Percentiles rank a stretch among this genome's conserved stretches.
Conservation (phyloP, 805 yeast species). For the Saccharomyces kudriavzevii region DNA sequence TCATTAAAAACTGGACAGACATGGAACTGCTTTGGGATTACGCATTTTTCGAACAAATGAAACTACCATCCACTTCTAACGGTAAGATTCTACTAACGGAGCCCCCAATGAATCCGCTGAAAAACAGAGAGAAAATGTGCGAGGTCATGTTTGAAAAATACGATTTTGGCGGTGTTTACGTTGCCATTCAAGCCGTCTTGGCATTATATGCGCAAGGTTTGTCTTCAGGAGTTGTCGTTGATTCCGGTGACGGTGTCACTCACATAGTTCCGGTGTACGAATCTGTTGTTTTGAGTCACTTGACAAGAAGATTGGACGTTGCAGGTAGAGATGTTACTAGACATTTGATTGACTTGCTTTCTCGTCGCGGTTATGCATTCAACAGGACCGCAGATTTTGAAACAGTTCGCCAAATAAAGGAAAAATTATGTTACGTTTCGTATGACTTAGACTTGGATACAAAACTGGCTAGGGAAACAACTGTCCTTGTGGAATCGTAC, state of each 20-base stretch:
- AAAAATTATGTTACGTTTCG: slow-evolving; percentile 89
- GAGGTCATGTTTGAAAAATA: slow-evolving; percentile 91
- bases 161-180: slow-evolving; percentile 87
- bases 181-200: slow-evolving; percentile 95
- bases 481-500: slow-evolving; percentile 81
- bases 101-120: slow-evolving; percentile 95
- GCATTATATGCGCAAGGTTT: slow-evolving; percentile 96
- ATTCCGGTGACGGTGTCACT: slow-evolving; percentile 79
- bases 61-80: slow-evolving; percentile 65
- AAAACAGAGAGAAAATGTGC: slow-evolving; percentile 87
- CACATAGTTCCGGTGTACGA: slow-evolving; percentile 98
- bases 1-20: slow-evolving; percentile 95
- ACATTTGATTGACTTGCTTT: slow-evolving; percentile 78
- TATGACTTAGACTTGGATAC: slow-evolving; percentile 88
- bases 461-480: slow-evolving; percentile 86
- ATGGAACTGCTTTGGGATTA: slow-evolving; percentile 98
- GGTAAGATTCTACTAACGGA: slow-evolving; percentile 84
- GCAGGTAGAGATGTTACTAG: slow-evolving; percentile 99
- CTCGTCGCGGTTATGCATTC: slow-evolving; percentile 95
- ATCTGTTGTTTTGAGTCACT: slow-evolving; percentile 89
- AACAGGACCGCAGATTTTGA: slow-evolving; percentile 98
- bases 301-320: slow-evolving; percentile 85
- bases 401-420: slow-evolving; percentile 96
- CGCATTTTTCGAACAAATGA: slow-evolving; percentile 86
- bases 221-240: slow-evolving; percentile 95